Conservation (phyloP, 2,329 filamentous ascomycete species). For the Aspergillus proliferans region DNA sequence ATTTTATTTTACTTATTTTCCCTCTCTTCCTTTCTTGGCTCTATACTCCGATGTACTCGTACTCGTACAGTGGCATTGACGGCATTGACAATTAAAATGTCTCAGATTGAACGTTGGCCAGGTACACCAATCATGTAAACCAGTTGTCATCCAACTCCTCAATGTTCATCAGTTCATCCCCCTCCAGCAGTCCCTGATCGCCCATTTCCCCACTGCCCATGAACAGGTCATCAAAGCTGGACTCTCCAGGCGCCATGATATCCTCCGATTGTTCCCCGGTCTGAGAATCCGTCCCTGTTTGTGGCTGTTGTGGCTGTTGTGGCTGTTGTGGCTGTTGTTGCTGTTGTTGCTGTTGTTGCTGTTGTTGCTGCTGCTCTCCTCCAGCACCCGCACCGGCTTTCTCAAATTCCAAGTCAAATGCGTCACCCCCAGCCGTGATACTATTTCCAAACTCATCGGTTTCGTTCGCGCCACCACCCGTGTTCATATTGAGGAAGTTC, state of each 20-base stretch:
- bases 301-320: slow-evolving; percentile 4
- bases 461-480: slow-evolving; percentile 11
- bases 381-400: slow-evolving; percentile 13
- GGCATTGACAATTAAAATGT: background rate
- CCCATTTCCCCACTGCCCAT: slow-evolving; percentile 34
- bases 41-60: too few relatives aligned
- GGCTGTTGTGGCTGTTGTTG: background rate
- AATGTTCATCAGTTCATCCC: slow-evolving; percentile 32
- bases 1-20: too few relatives aligned
- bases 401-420: slow-evolving; percentile 33
- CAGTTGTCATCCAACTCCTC: slow-evolving; percentile 38
- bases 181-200: slow-evolving; percentile 30
- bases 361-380: background rate
- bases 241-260: slow-evolving; percentile 35
- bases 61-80: background rate
- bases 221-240: slow-evolving; percentile 42
- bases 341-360: background rate
- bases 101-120: too few relatives aligned
- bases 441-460: slow-evolving; percentile 24
- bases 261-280: slow-evolving; percentile 23
- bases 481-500: slow-evolving; percentile 25
- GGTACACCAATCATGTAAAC: slow-evolving; percentile 23
- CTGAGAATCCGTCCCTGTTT: slow-evolving; percentile 9
- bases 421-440: slow-evolving; percentile 26
- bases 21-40: too few relatives aligned